Evolutionary conservation across 306 rosid species (phyloP).

Genomic region (Dalbergia cochinchinensis): DNA sequence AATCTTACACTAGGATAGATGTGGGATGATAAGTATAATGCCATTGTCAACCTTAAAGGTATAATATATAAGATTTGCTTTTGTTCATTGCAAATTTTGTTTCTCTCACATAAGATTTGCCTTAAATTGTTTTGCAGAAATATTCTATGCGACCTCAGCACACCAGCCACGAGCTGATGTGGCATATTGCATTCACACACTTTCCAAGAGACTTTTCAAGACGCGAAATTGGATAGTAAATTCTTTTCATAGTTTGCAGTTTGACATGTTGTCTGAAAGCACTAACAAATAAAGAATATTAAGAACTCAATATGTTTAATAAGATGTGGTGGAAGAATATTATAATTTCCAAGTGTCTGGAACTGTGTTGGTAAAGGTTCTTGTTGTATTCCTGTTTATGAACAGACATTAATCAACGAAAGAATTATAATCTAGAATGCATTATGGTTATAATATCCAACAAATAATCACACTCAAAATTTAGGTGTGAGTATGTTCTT

Average conservation of each 20-base stretch:
- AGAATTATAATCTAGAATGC: not conserved
- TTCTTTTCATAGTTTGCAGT: slow-evolving; percentile 21
- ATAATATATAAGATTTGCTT: not conserved
- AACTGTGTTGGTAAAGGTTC: slow-evolving; percentile 9
- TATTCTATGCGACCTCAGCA: slow-evolving; percentile 82
- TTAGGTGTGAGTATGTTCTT: too few species aligned
- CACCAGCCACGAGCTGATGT: slow-evolving; percentile 93
- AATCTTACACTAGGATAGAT: not conserved
- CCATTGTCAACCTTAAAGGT: not conserved
- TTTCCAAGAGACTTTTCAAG: slow-evolving; percentile 86
- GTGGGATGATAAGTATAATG: not conserved
- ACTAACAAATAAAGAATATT: not conserved
- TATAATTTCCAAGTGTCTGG: not conserved
- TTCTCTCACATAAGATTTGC: not conserved
- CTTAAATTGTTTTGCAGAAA: slow-evolving; percentile 59
- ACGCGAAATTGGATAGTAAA: slow-evolving; percentile 88
- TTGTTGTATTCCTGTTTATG: slow-evolving; percentile 1
- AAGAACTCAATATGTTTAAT: not conserved
- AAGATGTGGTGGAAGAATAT: not conserved
- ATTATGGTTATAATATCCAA: too few species aligned
- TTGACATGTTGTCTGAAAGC: slow-evolving; percentile 8
- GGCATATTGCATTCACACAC: slow-evolving; percentile 90
- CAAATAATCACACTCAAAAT: too few species aligned
- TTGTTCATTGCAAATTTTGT: slow-evolving; percentile 24
- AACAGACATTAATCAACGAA: not conserved